A percentile compares a stretch with the other conserved stretches of the same genome.
Conservation (phyloP, 306 rosid species). For the Lablab purpureus region DNA sequence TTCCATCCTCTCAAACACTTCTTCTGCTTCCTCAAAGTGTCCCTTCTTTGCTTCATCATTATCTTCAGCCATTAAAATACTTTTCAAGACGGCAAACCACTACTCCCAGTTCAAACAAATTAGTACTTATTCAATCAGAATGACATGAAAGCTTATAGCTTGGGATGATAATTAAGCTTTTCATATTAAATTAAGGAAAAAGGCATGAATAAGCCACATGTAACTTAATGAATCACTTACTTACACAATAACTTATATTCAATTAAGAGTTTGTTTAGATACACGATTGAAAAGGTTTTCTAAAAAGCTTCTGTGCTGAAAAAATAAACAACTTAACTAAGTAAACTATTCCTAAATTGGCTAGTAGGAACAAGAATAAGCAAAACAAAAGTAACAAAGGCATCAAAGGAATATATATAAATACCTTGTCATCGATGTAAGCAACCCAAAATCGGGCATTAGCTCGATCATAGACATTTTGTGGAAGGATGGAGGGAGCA, state of each 20-base stretch:
- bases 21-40: conserved; percentile 33
- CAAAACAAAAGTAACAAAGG: not conserved
- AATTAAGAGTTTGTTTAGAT: no score
- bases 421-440: conserved; percentile 67
- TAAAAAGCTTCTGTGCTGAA: not conserved
- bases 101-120: not conserved
- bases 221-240: no score
- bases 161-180: not conserved
- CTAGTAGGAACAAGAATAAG: not conserved
- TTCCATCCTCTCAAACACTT: conserved; percentile 54
- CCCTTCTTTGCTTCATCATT: conserved; percentile 64
- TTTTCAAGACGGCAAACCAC: conserved; percentile 43
- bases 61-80: conserved; percentile 24
- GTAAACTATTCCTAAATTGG: not conserved
- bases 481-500: conserved; percentile 58
- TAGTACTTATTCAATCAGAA: not conserved
- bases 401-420: not conserved
- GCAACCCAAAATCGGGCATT: conserved; percentile 62
- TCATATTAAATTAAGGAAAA: no score
- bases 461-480: conserved; percentile 62
- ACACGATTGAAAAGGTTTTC: no score
- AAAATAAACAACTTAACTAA: no score
- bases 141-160: not conserved
- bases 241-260: no score
- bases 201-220: no score